phyloP scores from a whole-genome alignment of 2,329 filamentous ascomycete species.

The Fusarium citri region DNA sequence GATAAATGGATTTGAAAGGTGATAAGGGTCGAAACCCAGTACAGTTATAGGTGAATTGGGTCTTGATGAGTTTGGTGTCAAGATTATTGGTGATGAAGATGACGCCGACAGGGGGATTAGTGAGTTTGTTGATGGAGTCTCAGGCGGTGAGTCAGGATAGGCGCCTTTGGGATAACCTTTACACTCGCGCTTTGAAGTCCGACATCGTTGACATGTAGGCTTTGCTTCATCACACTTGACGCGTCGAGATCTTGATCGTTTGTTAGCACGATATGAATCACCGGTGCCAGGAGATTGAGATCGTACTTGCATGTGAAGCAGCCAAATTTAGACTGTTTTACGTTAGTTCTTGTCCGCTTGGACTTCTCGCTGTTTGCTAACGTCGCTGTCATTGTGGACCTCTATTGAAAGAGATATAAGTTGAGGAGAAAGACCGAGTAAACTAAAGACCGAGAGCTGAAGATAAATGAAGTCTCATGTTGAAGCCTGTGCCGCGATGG shows the following conservation, averaged over 20 bases:
- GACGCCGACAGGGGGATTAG: not conserved
- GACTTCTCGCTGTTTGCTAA: not conserved
- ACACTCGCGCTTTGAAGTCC: slow-evolving; percentile 23
- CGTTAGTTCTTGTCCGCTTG: slow-evolving; percentile 40
- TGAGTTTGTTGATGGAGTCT: not conserved
- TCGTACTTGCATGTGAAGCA: slow-evolving; percentile 44
- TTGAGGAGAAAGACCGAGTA: slow-evolving; percentile 10
- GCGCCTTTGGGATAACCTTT: slow-evolving; percentile 28
- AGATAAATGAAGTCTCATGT: not conserved
- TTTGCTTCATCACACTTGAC: slow-evolving; percentile 40
- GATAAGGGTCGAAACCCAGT: not conserved
- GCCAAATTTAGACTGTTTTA: slow-evolving; percentile 40
- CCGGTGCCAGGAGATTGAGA: too few species aligned
- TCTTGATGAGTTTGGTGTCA: not conserved
- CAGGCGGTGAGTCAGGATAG: not conserved
- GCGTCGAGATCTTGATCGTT: slow-evolving; percentile 24
- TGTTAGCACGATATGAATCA: too few species aligned
- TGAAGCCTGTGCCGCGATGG: not conserved
- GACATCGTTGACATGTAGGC: slow-evolving; percentile 30
- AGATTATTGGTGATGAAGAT: not conserved
- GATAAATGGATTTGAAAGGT: slow-evolving; percentile 6
- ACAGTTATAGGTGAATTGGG: rapidly evolving
- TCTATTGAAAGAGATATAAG: too few species aligned
- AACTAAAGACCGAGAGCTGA: slow-evolving; percentile 9
- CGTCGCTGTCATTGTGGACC: slow-evolving; percentile 4